Evolutionary conservation across 352 stramenopile species (phyloP), one percentile per base, ranked within the genome.

Genomic region (Aphanomyces astaci): DNA sequence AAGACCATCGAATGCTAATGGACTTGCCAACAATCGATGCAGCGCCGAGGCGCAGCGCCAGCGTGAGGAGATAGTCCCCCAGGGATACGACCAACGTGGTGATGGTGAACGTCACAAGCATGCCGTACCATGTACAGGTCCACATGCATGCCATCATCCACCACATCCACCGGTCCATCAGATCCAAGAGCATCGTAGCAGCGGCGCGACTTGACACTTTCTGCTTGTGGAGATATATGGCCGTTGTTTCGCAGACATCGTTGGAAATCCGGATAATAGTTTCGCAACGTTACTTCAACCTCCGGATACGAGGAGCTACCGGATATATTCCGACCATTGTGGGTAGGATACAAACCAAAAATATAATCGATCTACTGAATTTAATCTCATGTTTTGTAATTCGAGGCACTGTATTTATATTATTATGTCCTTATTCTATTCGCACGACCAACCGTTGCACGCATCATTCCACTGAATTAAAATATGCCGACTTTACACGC

Each of bases 1-100:
- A 49, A 53, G 82, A 92, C 84, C 87, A 93, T 0, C 62, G 31
- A 28, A 95, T 64, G 33, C 67, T 66, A 52, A 93, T 78, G 64
- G 83, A 79, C 33, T 76, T 70, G 54, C 82, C 85, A 13, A 93
- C 74, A 54, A 76, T 75, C 25, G 66, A 68, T 13, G 36, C 63
- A 45, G 71, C 82, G 63, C 79, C 88, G 45, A 73, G 69, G 13
- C 75, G 82, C 63, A 85, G 66, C 46, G 82, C 68, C 27, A 75
- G 36, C 71, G 85, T 88, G 71, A 95, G 66, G 53, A 90, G 45
- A 53, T 72, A 72, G 65, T 93, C 85, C 31, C 60, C 60, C 19
- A 67, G 15, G 2, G 28, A 19, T 5, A 32, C 39, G 9, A 67
- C 30, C 33, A 67, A 9, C 13, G 25, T 28, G 31, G n/a, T 3